Conservation (phyloP, 345 rosid species). For the Reutealis trisperma region DNA sequence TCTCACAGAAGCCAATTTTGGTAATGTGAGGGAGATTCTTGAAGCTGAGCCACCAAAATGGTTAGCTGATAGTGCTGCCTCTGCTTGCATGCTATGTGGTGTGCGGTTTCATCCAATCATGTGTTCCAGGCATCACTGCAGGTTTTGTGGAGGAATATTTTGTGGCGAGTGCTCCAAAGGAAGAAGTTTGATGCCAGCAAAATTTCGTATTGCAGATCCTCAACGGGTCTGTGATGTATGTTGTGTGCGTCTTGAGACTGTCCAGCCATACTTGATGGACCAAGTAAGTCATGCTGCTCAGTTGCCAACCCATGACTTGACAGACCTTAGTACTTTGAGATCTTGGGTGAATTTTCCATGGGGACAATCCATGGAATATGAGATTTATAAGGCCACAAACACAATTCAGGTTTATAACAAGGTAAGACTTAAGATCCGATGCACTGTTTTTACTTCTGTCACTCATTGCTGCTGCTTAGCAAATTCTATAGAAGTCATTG, state of each 20-base stretch:
- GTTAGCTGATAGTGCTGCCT: constrained; percentile 87
- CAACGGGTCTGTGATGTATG: constrained; percentile 95
- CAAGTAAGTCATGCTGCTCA: constrained; percentile 93
- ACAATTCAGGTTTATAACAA: constrained; percentile 68
- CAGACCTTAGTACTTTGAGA: constrained; percentile 95
- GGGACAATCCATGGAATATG: constrained; percentile 91
- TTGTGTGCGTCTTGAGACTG: constrained; percentile 76
- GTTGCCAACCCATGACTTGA: constrained; percentile 78
- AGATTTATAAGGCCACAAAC: constrained; percentile 91
- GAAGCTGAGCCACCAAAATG: constrained; percentile 90
- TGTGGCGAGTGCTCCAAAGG: constrained; percentile 87
- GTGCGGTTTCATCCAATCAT: constrained; percentile 90
- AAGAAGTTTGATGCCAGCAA: constrained; percentile 80
- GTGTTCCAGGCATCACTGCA: constrained; percentile 95
- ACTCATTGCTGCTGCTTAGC: not conserved
- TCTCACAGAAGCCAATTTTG: constrained; percentile 70
- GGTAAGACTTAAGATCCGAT: constrained; percentile 39
- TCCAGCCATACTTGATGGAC: constrained; percentile 87
- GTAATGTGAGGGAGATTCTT: constrained; percentile 63
- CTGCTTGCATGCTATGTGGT: constrained; percentile 85
- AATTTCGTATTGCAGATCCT: constrained; percentile 68
- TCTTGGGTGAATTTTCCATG: constrained; percentile 98
- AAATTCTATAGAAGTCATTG: not conserved
- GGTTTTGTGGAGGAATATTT: constrained; percentile 93
- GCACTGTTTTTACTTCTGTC: not conserved